phyloP scores from a whole-genome alignment of 2,329 filamentous ascomycete genomes.

The Colletotrichum noveboracense region DNA sequence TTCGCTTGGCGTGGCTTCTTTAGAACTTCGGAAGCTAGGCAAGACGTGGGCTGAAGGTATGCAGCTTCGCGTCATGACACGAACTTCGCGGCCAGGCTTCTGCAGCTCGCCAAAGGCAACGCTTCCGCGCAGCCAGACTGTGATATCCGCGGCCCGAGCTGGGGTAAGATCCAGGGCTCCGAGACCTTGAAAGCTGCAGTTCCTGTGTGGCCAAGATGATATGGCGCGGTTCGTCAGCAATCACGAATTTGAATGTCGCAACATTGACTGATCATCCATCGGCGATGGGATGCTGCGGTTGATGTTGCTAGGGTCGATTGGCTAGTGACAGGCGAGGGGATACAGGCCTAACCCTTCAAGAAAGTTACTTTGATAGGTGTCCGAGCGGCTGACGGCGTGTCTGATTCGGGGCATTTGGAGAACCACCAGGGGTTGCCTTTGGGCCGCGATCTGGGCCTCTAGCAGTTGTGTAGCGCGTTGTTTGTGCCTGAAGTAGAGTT shows the following conservation, averaged over 20 bases:
- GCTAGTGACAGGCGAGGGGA: not conserved
- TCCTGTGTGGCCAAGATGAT: not conserved
- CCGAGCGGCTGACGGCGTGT: not conserved
- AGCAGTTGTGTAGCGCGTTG: not conserved
- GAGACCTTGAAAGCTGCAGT: not conserved
- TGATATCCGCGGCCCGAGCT: not conserved
- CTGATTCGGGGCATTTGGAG: not conserved
- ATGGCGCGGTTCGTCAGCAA: not conserved
- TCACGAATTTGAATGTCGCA: not conserved
- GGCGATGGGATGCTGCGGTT: not conserved
- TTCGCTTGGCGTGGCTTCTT: not conserved
- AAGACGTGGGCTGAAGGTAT: not conserved
- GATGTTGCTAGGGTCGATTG: not conserved
- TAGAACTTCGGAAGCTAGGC: not conserved
- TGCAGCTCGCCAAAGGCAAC: slow-evolving; percentile 1
- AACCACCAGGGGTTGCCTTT: not conserved
- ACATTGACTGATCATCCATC: not conserved
- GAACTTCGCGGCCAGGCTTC: not conserved
- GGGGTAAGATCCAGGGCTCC: not conserved
- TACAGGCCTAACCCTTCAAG: not conserved
- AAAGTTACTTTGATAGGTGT: not conserved
- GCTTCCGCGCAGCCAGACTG: not conserved
- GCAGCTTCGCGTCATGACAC: slow-evolving; percentile 10
- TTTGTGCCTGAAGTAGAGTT: not conserved
- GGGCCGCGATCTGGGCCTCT: not conserved